Evolutionary conservation across 371 early-diverging fungal genomes (phyloP).

Genomic region (Batkoa obscura): DNA sequence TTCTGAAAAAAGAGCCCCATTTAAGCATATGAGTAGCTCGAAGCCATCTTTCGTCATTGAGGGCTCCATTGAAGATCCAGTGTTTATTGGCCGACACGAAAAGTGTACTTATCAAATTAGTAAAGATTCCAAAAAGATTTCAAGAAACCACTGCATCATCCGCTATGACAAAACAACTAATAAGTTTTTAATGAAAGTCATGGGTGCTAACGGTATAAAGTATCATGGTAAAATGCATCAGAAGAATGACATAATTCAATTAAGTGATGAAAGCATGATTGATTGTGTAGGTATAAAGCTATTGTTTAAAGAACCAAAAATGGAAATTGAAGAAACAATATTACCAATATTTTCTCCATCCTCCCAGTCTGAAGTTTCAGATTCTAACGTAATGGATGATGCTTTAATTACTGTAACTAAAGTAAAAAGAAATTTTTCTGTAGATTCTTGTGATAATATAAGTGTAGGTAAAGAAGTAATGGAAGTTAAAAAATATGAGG

Average conservation of each 20-base stretch:
- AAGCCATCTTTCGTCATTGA: no score
- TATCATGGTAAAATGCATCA: not conserved
- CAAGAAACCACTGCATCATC: not conserved
- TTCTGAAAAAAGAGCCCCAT: no score
- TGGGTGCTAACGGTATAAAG: constrained; percentile 2
- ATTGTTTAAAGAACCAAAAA: not conserved
- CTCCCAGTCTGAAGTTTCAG: no score
- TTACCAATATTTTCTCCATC: no score
- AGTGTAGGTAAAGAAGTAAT: not conserved
- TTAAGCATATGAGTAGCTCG: no score
- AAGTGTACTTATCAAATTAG: not conserved
- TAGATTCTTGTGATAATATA: not conserved
- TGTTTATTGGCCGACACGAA: not conserved
- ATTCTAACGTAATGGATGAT: not conserved
- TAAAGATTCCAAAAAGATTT: not conserved
- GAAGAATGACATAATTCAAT: not conserved
- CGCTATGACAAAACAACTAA: not conserved
- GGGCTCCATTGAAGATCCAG: no score
- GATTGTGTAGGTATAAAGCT: constrained; percentile 2
- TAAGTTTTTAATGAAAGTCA: not conserved
- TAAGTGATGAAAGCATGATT: not conserved
- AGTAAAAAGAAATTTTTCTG: not conserved
- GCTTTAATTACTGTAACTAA: not conserved
- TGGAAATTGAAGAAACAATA: not conserved
- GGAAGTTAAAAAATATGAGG: no score